Evolutionary conservation across 1,284 basidiomycete species (phyloP), one percentile per base, ranked within the genome.

Genomic region (Mycena sp.): DNA sequence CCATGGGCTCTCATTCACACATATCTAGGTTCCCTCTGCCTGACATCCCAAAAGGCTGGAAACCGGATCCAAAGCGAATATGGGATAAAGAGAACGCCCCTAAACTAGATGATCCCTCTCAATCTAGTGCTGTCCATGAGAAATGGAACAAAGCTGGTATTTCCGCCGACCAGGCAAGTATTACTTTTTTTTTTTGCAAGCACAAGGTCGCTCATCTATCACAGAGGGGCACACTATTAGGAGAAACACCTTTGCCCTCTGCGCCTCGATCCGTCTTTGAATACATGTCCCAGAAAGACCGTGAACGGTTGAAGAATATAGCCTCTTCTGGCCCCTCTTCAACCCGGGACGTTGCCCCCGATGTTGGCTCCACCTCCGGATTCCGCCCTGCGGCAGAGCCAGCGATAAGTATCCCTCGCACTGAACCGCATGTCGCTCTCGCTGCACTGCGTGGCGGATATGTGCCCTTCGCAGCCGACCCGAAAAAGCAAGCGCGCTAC

Each of bases 261-360:
- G 87, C 87, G 38, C 85, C 89, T 1, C 88, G 87, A 41, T 97
- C 95, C 0, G 87, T 99, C 3, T 96, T 96, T 72, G 95, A 98
- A 50, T 99, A 91, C 75, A 89, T 99, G 73, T 96, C 95, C 0
- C 87, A 91, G 67, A 96, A 96, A 74, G 94, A 96, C 69, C 85
- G 87, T 54, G 95, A 97, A 63, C 89, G 95, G 3, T 83, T 99
- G 3, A 88, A 92, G 63, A 84, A 85, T 11, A 83, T 92, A 26
- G 80, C 88, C 14, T 75, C 81, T 28, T 68, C 64, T 21, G 59
- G 32, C 28, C 25, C 59, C 10, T 12, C 19, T 14, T 28, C 53
- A 10, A 30, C 32, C 14, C 19, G 28, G 6, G 41, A 23, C 7
- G 56, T 48, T 6, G 25, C 19, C 12, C 21, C 26, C 9, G n/a